phyloP scores from a whole-genome alignment of 2,329 filamentous ascomycete genomes.

The Epichloe gansuensis region DNA sequence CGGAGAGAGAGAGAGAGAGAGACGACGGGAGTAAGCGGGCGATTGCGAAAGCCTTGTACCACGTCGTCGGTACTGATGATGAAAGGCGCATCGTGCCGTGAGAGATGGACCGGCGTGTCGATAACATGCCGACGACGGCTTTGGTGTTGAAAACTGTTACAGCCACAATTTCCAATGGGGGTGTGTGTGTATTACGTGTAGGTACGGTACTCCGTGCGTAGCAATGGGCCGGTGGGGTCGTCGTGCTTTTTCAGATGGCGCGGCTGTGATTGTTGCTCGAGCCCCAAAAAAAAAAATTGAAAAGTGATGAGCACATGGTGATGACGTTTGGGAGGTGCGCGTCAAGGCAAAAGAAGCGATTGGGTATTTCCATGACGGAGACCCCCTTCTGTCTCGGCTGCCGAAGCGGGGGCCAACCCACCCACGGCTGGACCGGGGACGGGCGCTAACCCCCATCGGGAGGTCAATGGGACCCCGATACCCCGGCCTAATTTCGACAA shows the following conservation, averaged over 20 bases:
- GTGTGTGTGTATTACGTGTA: background rate
- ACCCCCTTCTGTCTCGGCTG: background rate
- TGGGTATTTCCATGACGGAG: background rate
- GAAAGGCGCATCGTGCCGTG: background rate
- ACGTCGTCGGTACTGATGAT: background rate
- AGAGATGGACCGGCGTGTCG: background rate
- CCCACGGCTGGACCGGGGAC: conserved; percentile 9
- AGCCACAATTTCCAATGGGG: background rate
- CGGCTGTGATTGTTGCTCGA: background rate
- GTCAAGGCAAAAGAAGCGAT: background rate
- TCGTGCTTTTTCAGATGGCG: background rate
- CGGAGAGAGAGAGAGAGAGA: background rate
- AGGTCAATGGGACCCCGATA: conserved; percentile 14
- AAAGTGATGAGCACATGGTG: background rate
- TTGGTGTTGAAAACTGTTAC: background rate
- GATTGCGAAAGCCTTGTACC: conserved; percentile 1
- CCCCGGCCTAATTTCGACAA: conserved; percentile 15
- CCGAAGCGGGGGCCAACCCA: background rate
- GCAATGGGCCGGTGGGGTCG: background rate
- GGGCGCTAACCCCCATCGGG: conserved; percentile 17
- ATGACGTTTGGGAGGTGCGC: background rate
- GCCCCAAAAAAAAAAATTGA: background rate
- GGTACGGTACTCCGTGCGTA: background rate
- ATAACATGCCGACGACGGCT: background rate
- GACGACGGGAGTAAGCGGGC: background rate